Conservation (phyloP, 345 rosid genomes). For the Salix brachista region DNA sequence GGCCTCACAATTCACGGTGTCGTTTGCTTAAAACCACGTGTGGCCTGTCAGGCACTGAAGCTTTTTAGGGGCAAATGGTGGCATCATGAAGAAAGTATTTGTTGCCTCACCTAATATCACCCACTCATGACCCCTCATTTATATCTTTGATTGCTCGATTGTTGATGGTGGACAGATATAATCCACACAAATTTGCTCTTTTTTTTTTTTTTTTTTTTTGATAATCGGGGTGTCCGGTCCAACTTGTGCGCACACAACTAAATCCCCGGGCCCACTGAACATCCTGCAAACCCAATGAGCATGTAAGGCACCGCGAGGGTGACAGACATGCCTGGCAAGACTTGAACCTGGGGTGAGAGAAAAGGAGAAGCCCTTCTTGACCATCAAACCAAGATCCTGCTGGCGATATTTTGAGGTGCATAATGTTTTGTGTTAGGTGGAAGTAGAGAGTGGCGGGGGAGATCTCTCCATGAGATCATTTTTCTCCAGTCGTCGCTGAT, state of each 20-base stretch:
- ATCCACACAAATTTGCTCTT: background rate
- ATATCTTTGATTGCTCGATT: background rate
- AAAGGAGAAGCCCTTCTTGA: too few species aligned
- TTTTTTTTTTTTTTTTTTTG: too few species aligned
- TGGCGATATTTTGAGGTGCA: background rate
- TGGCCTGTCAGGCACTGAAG: background rate
- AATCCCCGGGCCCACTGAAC: too few species aligned
- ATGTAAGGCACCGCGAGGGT: too few species aligned
- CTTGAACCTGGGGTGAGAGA: too few species aligned
- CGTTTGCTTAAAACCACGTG: background rate
- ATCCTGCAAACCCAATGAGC: too few species aligned
- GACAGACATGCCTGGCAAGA: too few species aligned
- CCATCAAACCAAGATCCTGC: too few species aligned
- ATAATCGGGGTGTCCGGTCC: too few species aligned
- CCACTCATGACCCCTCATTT: background rate
- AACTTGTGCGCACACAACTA: too few species aligned
- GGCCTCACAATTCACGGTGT: background rate
- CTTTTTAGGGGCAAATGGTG: background rate
- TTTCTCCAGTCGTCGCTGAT: background rate
- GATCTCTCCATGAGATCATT: background rate
- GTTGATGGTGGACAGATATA: background rate
- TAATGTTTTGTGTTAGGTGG: background rate
- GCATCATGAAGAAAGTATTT: background rate
- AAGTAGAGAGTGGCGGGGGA: background rate
- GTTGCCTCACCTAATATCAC: background rate